Percentiles rank a stretch among this genome's conserved stretches.
Conservation (phyloP, 1,284 basidiomycete species). For the Fomes fomentarius region DNA sequence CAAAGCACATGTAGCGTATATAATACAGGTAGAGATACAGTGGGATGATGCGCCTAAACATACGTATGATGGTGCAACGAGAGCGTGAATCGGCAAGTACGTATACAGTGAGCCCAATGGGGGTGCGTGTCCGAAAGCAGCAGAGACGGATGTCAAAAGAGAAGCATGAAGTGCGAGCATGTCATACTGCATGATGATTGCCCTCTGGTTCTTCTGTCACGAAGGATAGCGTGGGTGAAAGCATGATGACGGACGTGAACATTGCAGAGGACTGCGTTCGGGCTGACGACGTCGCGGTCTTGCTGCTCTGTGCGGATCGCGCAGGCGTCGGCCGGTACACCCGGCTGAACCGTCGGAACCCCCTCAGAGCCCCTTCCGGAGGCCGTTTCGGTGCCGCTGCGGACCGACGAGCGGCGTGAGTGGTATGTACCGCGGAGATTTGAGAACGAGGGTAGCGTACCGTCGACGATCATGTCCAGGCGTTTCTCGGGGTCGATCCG, state of each 20-base stretch:
- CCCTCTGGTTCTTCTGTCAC: constrained; percentile 18
- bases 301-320: constrained; percentile 20
- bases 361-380: neutral
- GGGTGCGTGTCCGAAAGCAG: neutral
- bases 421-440: too few relatives aligned
- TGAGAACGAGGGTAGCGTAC: constrained; percentile 5
- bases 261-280: constrained; percentile 26
- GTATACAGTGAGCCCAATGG: too few relatives aligned
- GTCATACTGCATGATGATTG: neutral
- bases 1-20: neutral
- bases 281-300: constrained; percentile 18
- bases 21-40: neutral
- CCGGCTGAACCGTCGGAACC: constrained; percentile 14
- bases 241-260: constrained; percentile 26
- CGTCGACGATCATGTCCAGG: constrained; percentile 15
- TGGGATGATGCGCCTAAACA: too few relatives aligned
- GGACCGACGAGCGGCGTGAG: too few relatives aligned
- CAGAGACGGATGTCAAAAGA: neutral
- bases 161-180: neutral
- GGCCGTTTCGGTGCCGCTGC: neutral
- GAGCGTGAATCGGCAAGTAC: too few relatives aligned
- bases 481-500: constrained; percentile 16
- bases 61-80: too few relatives aligned
- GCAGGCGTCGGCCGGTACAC: constrained; percentile 19
- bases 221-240: constrained; percentile 21